Base-by-base conservation (phyloP, 495 filamentous ascomycete genomes). In the Choiromyces venosus region DNA sequence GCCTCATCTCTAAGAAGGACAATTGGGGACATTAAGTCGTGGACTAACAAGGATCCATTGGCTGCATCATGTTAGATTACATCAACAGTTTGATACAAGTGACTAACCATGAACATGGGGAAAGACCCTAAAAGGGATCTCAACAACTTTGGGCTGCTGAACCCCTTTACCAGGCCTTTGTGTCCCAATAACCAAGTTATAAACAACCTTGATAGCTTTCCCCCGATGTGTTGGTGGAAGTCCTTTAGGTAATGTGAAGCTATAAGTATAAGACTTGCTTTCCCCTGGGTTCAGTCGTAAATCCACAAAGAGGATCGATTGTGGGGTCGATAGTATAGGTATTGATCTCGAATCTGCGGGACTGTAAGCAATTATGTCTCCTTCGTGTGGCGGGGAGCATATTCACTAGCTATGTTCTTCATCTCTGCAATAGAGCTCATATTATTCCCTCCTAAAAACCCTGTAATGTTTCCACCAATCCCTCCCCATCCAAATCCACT, bases 261-360 rank as follows among this genome's bases (percentile, higher is more conserved):
- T 86, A 80, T 97, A 99, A 21, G 88, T 89, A 80, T 91, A 98
- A 68, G 90, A 90, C 81, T 88, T 90, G 82, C 92, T 96, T 82
- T 99, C 93, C 4, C 95, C 95, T 0, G 96, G 94, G 21, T 86
- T 89, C 25, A 99, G 85, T 78, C 90, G 88, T 40, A 98, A 86
- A 80, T 99, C 93, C 46, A 99, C 94, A 79, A 99, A 99, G 21
- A 99, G 85, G 74, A 99, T 93, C 8, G 93, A 97, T 82, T 98
- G 95, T n/a, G 94, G 93, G 10, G 95, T 97, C 35, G 93, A 96
- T 29, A 99, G 82, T 52, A 99, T 85, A 4, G 95, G 95, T 52
- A 99, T 90, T 29, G 91, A 90, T 81, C 91, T 91, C 21, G 93
- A 90, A 76, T 85, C 89, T 65, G 37, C 56, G 52, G 37, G 18